Evolutionary conservation across 768 basidiomycete species (phyloP).

Genomic region (Lactarius indigo): DNA sequence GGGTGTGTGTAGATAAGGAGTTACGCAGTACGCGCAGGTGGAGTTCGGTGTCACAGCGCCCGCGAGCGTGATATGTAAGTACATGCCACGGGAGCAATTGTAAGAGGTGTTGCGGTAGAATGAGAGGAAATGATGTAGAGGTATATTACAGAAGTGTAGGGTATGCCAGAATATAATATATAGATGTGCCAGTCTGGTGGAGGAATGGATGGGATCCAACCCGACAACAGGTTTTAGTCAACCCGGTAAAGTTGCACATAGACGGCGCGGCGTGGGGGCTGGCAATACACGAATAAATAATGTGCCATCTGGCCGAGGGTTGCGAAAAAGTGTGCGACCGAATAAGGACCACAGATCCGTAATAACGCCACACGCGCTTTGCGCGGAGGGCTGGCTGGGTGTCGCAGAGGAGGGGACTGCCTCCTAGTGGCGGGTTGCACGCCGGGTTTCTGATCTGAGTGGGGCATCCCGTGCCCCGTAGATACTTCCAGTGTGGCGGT

Average conservation of each 20-base stretch:
- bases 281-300: constrained; percentile 22
- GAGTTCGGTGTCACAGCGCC: background rate
- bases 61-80: background rate
- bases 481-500: constrained; percentile 3
- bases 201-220: constrained; percentile 11
- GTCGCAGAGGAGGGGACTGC: constrained; percentile 4
- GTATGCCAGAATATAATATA: constrained; percentile 23
- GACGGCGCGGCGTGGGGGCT: constrained; percentile 11
- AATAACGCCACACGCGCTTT: constrained; percentile 2
- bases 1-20: background rate
- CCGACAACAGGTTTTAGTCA: constrained; percentile 1
- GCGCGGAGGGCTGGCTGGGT: background rate
- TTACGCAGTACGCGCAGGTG: background rate
- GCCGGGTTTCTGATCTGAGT: constrained; percentile 11
- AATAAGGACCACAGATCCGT: constrained; percentile 11
- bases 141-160: constrained; percentile 26
- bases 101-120: background rate
- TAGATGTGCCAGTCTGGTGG: constrained; percentile 1
- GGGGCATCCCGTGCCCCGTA: constrained; percentile 1
- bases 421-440: background rate
- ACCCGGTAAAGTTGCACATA: constrained; percentile 8
- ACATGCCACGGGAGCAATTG: background rate
- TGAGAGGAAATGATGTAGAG: constrained; percentile 8
- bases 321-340: constrained; percentile 1
- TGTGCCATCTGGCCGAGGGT: constrained; percentile 10